Percentiles rank a stretch among this genome's conserved stretches.
Conservation (phyloP, 2,329 filamentous ascomycete genomes). For the Talaromyces sp. region DNA sequence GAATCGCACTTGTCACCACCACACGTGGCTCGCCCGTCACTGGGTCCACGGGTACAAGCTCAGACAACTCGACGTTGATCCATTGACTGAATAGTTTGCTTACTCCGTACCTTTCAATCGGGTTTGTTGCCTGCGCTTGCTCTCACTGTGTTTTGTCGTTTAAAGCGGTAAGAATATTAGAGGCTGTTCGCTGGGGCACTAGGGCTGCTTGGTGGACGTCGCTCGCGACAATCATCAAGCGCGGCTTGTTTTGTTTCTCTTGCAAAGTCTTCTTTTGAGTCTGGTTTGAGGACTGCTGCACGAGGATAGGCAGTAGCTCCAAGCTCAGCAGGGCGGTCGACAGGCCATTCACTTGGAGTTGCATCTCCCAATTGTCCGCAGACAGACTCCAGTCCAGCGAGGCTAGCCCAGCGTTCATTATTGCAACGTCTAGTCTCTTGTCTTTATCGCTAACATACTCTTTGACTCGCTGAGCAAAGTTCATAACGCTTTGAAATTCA, state of each 20-base stretch:
- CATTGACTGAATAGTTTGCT: slow-evolving; percentile 8
- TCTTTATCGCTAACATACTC: slow-evolving; percentile 20
- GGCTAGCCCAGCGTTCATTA: slow-evolving; percentile 36
- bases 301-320: slow-evolving; percentile 5
- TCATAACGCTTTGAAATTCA: slow-evolving; percentile 33
- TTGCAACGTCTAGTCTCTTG: slow-evolving; percentile 26
- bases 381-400: slow-evolving; percentile 20
- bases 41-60: slow-evolving; percentile 4
- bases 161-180: slow-evolving; percentile 9
- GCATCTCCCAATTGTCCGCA: slow-evolving; percentile 39
- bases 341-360: slow-evolving; percentile 47
- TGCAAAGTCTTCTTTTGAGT: neutral
- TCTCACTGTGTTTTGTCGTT: slow-evolving; percentile 8
- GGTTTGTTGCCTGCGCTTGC: slow-evolving; percentile 2
- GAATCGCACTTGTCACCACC: slow-evolving; percentile 8
- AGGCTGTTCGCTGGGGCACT: slow-evolving; percentile 13
- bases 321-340: slow-evolving; percentile 42
- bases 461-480: slow-evolving; percentile 21
- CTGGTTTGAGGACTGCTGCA: neutral
- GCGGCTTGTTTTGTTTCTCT: neutral
- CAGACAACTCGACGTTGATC: slow-evolving; percentile 3
- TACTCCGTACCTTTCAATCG: slow-evolving; percentile 9
- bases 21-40: slow-evolving; percentile 1
- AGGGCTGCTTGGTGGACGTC: slow-evolving; percentile 11
- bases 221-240: slow-evolving; percentile 5